Evolutionary conservation across 257 asterid species (phyloP), one percentile per base, ranked within the genome.

Genomic region (Salvia rosmarinus): DNA sequence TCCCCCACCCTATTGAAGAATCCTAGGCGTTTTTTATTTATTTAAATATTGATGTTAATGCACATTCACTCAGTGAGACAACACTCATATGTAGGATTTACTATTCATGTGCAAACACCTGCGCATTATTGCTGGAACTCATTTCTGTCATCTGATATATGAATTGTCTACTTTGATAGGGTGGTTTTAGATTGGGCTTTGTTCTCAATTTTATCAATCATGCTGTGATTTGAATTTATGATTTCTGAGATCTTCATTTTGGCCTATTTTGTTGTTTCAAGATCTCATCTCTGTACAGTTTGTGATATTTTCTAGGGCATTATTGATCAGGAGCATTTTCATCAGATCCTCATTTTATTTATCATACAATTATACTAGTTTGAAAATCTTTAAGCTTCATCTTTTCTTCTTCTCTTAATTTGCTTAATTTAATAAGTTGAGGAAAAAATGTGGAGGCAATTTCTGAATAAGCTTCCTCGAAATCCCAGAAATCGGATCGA

Each of bases 381-480:
- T 66, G 71, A 70, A 68, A 68, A 76, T 71, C 65, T 40, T 28
- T 0, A 43, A 72, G 17, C 43, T 75, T 20, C n/a, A 10, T 21
- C n/a, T 49, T 30, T 73, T 44, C 3, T 19, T 11, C 30, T 25
- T 25, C 30, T 25, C 2, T 4, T 5, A 35, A 17, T 67, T 54
- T 19, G 52, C 39, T 50, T 28, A 50, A 68, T 34, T 43, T 58
- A 21, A 16, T 55, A 56, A 37, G 25, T 51, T 61, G 69, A 42
- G 77, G 9, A 76, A 30, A n/a, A n/a, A 76, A 90, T 90, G 97
- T 86, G 83, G 90, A 90, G 87, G 79, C 85, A 86, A 62, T 40
- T 88, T 37, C 65, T 90, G 37, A 80, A 71, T 67, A 87, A 80
- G 78, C 72, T 88, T 56, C 97, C 92, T 1, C 59, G 79, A 90